phyloP scores from a whole-genome alignment of 1,284 basidiomycete genomes.

The Fomitopsis palustris region DNA sequence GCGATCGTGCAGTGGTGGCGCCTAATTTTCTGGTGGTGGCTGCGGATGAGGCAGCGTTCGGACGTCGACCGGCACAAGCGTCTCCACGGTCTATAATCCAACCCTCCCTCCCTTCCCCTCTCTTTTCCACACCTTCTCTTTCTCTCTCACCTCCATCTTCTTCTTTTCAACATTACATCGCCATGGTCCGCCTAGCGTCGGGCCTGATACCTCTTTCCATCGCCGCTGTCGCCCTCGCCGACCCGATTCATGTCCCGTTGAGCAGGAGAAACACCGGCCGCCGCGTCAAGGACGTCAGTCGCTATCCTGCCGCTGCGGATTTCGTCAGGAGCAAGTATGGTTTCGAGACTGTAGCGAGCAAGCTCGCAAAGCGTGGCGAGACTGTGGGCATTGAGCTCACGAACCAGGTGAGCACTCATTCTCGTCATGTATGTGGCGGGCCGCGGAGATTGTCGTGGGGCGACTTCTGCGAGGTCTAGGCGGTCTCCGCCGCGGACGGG shows the following conservation, averaged over 20 bases:
- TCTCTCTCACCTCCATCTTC: neutral
- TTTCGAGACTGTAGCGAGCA: slow-evolving; percentile 6
- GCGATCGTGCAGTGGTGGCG: neutral
- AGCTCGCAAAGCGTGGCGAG: slow-evolving; percentile 11
- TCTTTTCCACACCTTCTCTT: neutral
- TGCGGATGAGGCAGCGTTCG: neutral
- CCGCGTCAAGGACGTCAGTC: slow-evolving; percentile 3
- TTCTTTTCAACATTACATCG: neutral
- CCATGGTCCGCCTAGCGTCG: slow-evolving; percentile 12
- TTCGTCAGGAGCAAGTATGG: slow-evolving; percentile 15
- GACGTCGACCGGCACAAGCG: neutral
- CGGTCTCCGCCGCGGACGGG: too few species aligned
- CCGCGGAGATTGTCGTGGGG: too few species aligned
- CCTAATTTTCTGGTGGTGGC: neutral
- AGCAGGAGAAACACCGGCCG: slow-evolving; percentile 8
- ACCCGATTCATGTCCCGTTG: slow-evolving; percentile 19
- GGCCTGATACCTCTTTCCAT: slow-evolving; percentile 16
- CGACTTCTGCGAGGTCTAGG: too few species aligned
- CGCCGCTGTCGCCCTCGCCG: slow-evolving; percentile 16
- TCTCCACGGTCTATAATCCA: slow-evolving; percentile 3
- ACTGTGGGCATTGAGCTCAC: slow-evolving; percentile 16
- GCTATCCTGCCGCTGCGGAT: slow-evolving; percentile 11
- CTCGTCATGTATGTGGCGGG: neutral
- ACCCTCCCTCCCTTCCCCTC: neutral
- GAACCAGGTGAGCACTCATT: slow-evolving; percentile 13